Evolutionary conservation across 345 rosid species (phyloP).

Genomic region (Aurinia saxatilis): DNA sequence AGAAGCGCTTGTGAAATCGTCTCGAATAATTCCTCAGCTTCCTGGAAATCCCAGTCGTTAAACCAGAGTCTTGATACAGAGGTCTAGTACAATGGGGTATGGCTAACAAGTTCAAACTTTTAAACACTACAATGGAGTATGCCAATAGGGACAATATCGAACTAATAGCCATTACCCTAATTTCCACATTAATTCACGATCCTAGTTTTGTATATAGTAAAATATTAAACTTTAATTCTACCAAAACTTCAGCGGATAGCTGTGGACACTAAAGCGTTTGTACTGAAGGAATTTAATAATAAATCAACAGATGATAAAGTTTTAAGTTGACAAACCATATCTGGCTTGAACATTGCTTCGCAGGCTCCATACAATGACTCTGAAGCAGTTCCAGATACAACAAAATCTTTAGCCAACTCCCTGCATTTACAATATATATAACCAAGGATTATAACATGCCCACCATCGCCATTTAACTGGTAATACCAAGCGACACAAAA

Average conservation of each 20-base stretch:
- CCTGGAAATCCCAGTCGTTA: conserved; percentile 37
- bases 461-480: neutral
- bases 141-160: neutral
- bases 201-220: neutral
- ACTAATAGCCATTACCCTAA: neutral
- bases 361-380: conserved; percentile 98
- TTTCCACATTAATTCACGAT: neutral
- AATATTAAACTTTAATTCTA: neutral
- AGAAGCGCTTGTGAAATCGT: conserved; percentile 83
- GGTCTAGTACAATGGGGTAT: neutral
- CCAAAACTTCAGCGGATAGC: neutral
- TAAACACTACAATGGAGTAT: neutral
- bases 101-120: neutral
- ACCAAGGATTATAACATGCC: neutral
- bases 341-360: conserved; percentile 86
- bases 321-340: conserved; percentile 58
- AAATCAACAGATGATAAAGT: neutral
- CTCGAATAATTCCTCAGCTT: conserved; percentile 84
- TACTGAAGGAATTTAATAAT: neutral
- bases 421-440: conserved; percentile 35
- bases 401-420: conserved; percentile 94
- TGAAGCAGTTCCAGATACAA: conserved; percentile 89
- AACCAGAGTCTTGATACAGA: neutral
- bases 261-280: neutral
- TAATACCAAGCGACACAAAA: neutral